These are phyloP conservation scores for Thinopyrum elongatum DNA, from an alignment of 176 grass and related monocot species.

Conservation along the genomic window DNA sequence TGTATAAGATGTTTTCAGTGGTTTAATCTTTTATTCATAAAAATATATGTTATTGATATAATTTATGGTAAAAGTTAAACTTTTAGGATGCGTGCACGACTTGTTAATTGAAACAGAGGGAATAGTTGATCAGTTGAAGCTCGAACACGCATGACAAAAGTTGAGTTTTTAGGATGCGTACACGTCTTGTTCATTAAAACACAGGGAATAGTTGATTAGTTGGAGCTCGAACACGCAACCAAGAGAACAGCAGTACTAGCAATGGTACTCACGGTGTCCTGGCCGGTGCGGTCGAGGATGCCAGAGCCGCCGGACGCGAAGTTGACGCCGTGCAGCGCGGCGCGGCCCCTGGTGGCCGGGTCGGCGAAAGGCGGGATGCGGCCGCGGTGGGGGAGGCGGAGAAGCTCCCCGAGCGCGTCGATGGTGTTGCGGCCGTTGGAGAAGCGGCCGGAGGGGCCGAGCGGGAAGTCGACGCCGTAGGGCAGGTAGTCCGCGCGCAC, in stretches of 20 bases:
- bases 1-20: too few relatives aligned
- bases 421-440: constrained; percentile 70
- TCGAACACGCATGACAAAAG: too few relatives aligned
- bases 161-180: too few relatives aligned
- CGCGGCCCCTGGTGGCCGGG: constrained; percentile 39
- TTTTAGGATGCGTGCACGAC: too few relatives aligned
- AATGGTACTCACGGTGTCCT: constrained; percentile 12
- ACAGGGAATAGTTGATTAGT: too few relatives aligned
- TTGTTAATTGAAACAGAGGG: too few relatives aligned
- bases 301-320: constrained; percentile 77
- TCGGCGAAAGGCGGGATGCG: constrained; percentile 58
- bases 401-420: constrained; percentile 64
- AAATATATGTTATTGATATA: too few relatives aligned
- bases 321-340: constrained; percentile 49
- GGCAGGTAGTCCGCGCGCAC: constrained; percentile 69
- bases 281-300: constrained; percentile 61
- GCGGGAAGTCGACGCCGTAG: constrained; percentile 76
- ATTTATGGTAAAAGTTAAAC: too few relatives aligned
- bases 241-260: not conserved
- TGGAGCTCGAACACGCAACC: not conserved
- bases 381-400: constrained; percentile 29
- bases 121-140: too few relatives aligned
- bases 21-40: too few relatives aligned
- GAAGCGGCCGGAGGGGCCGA: constrained; percentile 61
- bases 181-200: too few relatives aligned